Evolutionary conservation across 1,284 basidiomycete species (phyloP), one percentile per base, ranked within the genome.

Genomic region (Cutaneotrichosporon cyanovorans): DNA sequence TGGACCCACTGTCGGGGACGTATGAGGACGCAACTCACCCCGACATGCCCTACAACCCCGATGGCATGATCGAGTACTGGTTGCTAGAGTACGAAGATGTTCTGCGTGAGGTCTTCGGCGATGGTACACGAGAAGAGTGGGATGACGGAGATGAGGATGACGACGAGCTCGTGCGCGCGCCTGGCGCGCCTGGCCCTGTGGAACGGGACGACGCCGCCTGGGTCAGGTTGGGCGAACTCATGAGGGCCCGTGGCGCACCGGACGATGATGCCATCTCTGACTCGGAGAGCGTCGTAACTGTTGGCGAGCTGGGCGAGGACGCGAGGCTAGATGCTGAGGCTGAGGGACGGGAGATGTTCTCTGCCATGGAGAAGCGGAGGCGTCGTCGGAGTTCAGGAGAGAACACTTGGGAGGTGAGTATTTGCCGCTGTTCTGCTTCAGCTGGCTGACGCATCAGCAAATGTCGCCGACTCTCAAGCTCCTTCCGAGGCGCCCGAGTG

Each of bases 401-500:
- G 58, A 93, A 91, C 61, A 88, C 90, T 55, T 93, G 89, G 89
- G 89, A 90, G 83, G 88, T 89, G 56, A 68, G 83, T 42, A 20
- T 36, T 19, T 4, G 8, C 8, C 25, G 25, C 8, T 28, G 25
- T 28, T 7, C 21, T 5, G 30, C 16, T 1, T 4, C 25, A 18
- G 34, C 18, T 33, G n/a, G 50, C 53, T 59, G 48, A 60, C 31
- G 6, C 38, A 12, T n/a, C 57, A 92, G 88, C 88, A 92, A 61
- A 87, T 93, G 84, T 91, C 88, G 53, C 87, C 88, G 2, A 91
- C 88, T 2, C 84, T 93, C 79, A 85, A 86, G 20, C 84, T 87
- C 16, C 75, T 93, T 38, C 85, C 89, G 0, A 87, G 88, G 63
- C 89, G 87, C 0, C 89, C 89, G 14, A 82, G 82, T 19, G 83